A percentile compares a stretch with the other conserved stretches of the same genome.
Conservation (phyloP, 192 early-diverging fungal species). For the Irineochytrium annulatum region DNA sequence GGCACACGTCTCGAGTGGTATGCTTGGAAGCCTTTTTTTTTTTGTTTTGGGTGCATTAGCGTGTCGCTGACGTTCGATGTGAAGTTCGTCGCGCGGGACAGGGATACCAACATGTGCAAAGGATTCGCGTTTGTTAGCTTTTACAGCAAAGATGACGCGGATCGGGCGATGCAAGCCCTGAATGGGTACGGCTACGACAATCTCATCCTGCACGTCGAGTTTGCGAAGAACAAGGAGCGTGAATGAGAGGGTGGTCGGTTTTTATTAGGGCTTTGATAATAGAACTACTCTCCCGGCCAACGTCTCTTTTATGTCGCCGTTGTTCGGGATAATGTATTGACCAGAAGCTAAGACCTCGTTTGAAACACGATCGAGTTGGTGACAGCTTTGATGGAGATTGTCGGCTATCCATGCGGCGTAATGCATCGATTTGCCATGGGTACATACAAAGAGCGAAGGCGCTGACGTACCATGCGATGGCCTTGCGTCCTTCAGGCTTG, state of each 20-base stretch:
- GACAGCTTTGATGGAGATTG: constrained; percentile 1
- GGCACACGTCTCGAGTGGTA: constrained; percentile 70
- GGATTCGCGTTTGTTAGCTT: constrained; percentile 96
- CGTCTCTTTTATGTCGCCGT: neutral
- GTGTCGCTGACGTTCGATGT: neutral
- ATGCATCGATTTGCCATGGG: constrained; percentile 24
- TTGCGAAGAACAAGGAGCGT: constrained; percentile 55
- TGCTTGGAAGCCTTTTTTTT: constrained; percentile 9
- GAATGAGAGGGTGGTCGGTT: constrained; percentile 12
- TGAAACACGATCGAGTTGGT: constrained; percentile 10
- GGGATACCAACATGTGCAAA: constrained; percentile 80
- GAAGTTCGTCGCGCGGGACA: constrained; percentile 78
- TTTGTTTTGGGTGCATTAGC: neutral
- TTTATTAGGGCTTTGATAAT: neutral
- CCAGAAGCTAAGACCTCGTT: neutral
- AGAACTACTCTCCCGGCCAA: constrained; percentile 12
- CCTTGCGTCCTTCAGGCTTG: neutral
- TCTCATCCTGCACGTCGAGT: constrained; percentile 88
- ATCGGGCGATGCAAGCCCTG: constrained; percentile 77
- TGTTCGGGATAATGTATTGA: constrained; percentile 7
- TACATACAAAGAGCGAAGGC: constrained; percentile 8
- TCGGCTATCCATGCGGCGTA: constrained; percentile 15
- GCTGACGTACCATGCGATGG: no score
- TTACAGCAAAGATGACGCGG: constrained; percentile 73
- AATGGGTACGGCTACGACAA: constrained; percentile 96